These are phyloP conservation scores for Coemansia sp. DNA, from an alignment of 192 early-diverging fungal species.

Conservation along the genomic window DNA sequence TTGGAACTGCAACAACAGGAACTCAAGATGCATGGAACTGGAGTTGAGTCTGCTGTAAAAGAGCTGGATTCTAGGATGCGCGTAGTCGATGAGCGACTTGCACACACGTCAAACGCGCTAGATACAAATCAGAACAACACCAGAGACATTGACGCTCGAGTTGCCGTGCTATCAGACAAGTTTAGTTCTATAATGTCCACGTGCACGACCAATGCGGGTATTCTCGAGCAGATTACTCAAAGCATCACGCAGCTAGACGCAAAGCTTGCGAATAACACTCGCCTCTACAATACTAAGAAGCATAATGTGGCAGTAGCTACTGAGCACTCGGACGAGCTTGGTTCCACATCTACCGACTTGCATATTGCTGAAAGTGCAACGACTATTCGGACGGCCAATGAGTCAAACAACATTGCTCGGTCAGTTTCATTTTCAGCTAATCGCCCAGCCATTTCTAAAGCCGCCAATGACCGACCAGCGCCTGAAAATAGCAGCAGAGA, in stretches of 20 bases:
- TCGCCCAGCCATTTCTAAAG: neutral
- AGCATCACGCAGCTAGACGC: neutral
- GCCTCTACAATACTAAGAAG: neutral
- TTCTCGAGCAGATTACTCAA: neutral
- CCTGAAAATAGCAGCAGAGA: neutral
- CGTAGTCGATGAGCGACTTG: slow-evolving; percentile 6
- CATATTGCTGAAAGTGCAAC: slow-evolving; percentile 24
- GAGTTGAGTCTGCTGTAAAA: slow-evolving; percentile 1
- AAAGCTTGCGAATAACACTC: neutral
- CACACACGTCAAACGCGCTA: slow-evolving; percentile 2
- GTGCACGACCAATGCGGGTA: neutral
- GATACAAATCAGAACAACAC: neutral
- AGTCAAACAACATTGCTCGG: neutral
- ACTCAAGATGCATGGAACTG: neutral
- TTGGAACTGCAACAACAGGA: neutral
- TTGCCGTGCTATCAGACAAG: neutral
- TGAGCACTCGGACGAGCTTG: neutral
- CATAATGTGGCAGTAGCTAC: slow-evolving; percentile 3
- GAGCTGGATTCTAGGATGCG: slow-evolving; percentile 1
- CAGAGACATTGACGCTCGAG: neutral
- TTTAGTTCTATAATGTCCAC: neutral
- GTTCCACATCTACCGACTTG: neutral
- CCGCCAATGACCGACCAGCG: neutral
- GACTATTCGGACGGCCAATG: neutral
- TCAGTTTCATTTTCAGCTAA: neutral